Conservation (phyloP, 352 stramenopile genomes). For the Lagenidium giganteum region DNA sequence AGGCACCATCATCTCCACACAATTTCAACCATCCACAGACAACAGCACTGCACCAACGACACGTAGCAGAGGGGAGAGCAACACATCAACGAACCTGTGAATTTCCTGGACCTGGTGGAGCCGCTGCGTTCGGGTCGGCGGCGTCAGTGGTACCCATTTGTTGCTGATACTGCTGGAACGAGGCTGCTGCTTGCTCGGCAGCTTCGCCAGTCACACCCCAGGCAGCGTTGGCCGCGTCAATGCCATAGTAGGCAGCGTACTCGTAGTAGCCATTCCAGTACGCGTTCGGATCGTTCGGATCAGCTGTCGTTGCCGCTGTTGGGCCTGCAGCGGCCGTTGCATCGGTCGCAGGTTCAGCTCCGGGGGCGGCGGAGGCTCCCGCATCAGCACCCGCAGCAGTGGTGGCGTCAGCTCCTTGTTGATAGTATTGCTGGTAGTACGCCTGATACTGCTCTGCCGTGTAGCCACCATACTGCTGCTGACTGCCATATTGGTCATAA, state of each 20-base stretch:
- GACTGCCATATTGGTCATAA: constrained; percentile 34
- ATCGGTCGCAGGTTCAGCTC: too few relatives aligned
- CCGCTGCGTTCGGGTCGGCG: constrained; percentile 8
- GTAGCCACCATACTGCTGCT: constrained; percentile 51
- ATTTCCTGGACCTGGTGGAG: constrained; percentile 8
- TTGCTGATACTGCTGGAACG: constrained; percentile 71
- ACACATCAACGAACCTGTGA: too few relatives aligned
- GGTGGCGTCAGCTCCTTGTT: constrained; percentile 25
- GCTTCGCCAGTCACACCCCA: constrained; percentile 81
- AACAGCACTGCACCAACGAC: too few relatives aligned
- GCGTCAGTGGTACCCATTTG: constrained; percentile 21
- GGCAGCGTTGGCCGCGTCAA: constrained; percentile 77
- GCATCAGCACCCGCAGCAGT: constrained; percentile 12
- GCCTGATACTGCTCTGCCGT: constrained; percentile 56
- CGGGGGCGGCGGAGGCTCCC: constrained; percentile 13
- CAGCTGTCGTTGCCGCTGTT: constrained; percentile 28
- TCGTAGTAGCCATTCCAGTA: constrained; percentile 90
- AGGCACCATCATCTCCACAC: too few relatives aligned
- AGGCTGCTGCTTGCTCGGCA: constrained; percentile 57
- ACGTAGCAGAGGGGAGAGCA: too few relatives aligned
- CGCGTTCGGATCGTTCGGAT: constrained; percentile 84
- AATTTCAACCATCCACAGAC: too few relatives aligned
- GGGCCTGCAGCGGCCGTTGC: constrained; percentile 6
- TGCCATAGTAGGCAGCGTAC: constrained; percentile 85
- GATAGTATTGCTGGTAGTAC: constrained; percentile 81